A percentile compares a stretch with the other conserved stretches of the same genome.
Evolutionary conservation across 805 yeast genomes (phyloP).

Genomic region (Maudiozyma barnettii): DNA sequence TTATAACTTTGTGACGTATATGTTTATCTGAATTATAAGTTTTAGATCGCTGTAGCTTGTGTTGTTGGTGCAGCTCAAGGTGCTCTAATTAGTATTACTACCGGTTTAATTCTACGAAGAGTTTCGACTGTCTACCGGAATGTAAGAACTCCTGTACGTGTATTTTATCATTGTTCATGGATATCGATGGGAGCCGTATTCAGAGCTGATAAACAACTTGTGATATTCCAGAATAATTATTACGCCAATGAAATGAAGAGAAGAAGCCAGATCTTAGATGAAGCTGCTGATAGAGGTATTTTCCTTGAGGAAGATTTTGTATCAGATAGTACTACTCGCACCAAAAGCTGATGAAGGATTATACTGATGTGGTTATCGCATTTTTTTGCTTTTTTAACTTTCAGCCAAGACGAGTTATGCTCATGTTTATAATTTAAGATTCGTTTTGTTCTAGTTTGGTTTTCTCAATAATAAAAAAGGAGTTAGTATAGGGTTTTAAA

Average conservation of each 20-base stretch:
- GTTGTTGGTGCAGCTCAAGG: slow-evolving; percentile 37
- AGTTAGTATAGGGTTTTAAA: too few species aligned
- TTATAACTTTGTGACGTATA: too few species aligned
- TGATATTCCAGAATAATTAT: slow-evolving; percentile 29
- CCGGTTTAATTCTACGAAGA: slow-evolving; percentile 28
- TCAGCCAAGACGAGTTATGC: too few species aligned
- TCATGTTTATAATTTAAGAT: too few species aligned
- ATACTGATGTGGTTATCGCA: too few species aligned
- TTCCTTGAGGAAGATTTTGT: slow-evolving; percentile 29
- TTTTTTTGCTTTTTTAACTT: too few species aligned
- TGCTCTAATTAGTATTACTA: slow-evolving; percentile 29
- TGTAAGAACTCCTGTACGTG: slow-evolving; percentile 34
- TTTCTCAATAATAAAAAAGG: too few species aligned
- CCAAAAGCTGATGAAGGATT: background rate
- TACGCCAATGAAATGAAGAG: slow-evolving; percentile 29
- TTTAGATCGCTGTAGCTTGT: slow-evolving; percentile 30
- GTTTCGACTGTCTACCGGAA: slow-evolving; percentile 30
- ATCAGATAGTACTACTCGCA: background rate
- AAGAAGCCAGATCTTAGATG: slow-evolving; percentile 31
- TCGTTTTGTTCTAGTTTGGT: too few species aligned
- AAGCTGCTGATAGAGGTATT: slow-evolving; percentile 38
- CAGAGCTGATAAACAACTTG: slow-evolving; percentile 34
- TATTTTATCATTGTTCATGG: slow-evolving; percentile 35
- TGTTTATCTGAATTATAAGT: too few species aligned
- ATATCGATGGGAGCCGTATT: slow-evolving; percentile 34